A percentile compares a stretch with the other conserved stretches of the same genome.
These are phyloP conservation scores for Calonectria crousiana DNA, from an alignment of 2,329 filamentous ascomycete species.

Conservation along the genomic window DNA sequence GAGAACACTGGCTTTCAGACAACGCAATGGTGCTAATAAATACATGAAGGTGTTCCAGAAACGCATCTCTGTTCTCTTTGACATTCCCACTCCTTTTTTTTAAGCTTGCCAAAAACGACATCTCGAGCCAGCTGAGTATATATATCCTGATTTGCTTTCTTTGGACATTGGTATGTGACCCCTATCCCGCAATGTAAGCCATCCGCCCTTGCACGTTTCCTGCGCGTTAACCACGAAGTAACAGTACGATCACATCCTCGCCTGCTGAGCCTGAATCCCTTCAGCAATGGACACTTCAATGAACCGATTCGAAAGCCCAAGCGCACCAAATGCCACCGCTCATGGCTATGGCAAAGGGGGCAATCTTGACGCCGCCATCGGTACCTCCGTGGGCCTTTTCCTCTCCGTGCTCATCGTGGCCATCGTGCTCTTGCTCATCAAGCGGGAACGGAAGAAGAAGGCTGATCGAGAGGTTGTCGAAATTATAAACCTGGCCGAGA, in stretches of 20 bases:
- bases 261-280: not conserved
- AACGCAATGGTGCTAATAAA: not conserved
- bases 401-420: not conserved
- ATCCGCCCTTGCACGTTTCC: not conserved
- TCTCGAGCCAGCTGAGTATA: not conserved
- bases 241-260: not conserved
- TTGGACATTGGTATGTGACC: not conserved
- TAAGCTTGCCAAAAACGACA: too few relatives aligned
- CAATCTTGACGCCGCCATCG: not conserved
- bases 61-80: not conserved
- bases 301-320: not conserved
- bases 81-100: too few relatives aligned
- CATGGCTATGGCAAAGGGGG: not conserved
- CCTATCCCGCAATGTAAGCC: not conserved
- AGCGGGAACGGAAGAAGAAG: not conserved
- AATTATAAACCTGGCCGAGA: not conserved
- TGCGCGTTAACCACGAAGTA: not conserved
- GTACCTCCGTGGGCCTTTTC: not conserved
- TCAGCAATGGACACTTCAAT: not conserved
- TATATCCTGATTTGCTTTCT: too few relatives aligned
- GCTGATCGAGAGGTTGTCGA: not conserved
- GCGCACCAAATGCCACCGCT: not conserved
- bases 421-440: not conserved
- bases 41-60: too few relatives aligned
- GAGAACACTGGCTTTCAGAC: not conserved